Base-by-base conservation (phyloP, 83 land plant genomes). In the Diphasiastrum complanatum region DNA sequence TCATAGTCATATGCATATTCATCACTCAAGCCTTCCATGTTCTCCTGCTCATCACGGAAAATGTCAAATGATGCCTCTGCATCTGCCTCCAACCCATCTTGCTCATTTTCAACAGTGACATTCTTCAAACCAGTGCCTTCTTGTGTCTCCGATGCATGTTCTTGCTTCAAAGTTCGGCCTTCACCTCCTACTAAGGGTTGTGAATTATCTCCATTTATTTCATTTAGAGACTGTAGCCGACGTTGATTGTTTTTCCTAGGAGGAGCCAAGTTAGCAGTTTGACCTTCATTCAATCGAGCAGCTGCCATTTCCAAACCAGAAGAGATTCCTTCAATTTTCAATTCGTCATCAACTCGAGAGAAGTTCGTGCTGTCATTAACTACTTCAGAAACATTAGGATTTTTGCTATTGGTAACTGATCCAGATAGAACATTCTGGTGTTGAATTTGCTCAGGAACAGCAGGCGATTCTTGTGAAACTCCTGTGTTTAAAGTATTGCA, bases 1-100 rank as follows among this genome's bases (percentile, higher is more conserved):
- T 95, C 99, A 79, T 95, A 95, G 46, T 95, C 99, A 83, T 89
- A 93, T 19, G 60, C 61, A 64, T 95, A 89, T 48, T 95, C 96
- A 76, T 95, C 96, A 59, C 76, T 79, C 40, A 89, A 52, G 32
- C 82, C 92, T 25, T 53, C 72, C 52, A 51, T 43, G 32, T 61
- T 71, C 37, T 49, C 75, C 27, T 87, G 92, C 35, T 56, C 72
- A 34, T 84, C 85, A 33, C 89, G 79, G 55, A 95, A 89, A 52
- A 95, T 54, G 50, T 95, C 92, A 84, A 85, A 95, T 45, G 99
- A 89, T 52, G 83, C 64, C 59, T 75, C 91, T 62, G 89, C 99
- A 28, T 79, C 92, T 25, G 77, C 92, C 64, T 85, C 92, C 67
- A 93, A 67, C 34, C 28, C 41, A 33, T 56, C 78, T 60, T 68